phyloP scores from a whole-genome alignment of 768 basidiomycete species.

The Kwoniella bestiolae region DNA sequence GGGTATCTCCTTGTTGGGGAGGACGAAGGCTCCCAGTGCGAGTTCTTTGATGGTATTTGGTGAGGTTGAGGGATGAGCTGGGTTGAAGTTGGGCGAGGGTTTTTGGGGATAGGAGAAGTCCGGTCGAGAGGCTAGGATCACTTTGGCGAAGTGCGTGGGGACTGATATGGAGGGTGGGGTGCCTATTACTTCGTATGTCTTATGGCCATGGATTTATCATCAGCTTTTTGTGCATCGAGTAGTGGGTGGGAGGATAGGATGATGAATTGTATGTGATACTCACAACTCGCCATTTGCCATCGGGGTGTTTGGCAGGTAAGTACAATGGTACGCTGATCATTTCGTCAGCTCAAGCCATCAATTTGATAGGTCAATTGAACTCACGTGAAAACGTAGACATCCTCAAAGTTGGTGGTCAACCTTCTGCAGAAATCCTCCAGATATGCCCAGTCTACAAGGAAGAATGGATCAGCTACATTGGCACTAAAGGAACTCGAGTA shows the following conservation, averaged over 20 bases:
- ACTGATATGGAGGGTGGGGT: conserved; percentile 86
- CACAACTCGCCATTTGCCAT: conserved; percentile 95
- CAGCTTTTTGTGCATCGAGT: neutral
- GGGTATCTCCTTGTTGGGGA: conserved; percentile 90
- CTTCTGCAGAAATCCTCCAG: conserved; percentile 93
- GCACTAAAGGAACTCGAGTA: neutral
- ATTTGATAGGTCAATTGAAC: conserved; percentile 16
- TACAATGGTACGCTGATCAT: conserved; percentile 79
- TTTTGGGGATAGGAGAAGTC: conserved; percentile 67
- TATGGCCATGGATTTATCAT: neutral
- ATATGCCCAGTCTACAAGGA: conserved; percentile 87
- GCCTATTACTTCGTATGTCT: conserved; percentile 96
- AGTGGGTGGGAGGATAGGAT: neutral
- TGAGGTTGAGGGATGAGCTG: conserved; percentile 33
- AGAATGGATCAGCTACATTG: neutral
- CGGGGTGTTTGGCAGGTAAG: conserved; percentile 77
- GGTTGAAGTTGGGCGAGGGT: conserved; percentile 56
- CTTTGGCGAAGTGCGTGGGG: conserved; percentile 98
- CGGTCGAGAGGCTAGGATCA: conserved; percentile 77
- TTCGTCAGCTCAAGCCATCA: neutral
- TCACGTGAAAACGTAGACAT: conserved; percentile 93
- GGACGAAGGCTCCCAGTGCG: conserved; percentile 88
- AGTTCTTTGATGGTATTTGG: conserved; percentile 67
- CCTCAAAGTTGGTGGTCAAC: conserved; percentile 81
- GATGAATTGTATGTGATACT: conserved; percentile 54